A percentile compares a stretch with the other conserved stretches of the same genome.
phyloP scores from a whole-genome alignment of 257 asterid species.

The Agastache rugosa region DNA sequence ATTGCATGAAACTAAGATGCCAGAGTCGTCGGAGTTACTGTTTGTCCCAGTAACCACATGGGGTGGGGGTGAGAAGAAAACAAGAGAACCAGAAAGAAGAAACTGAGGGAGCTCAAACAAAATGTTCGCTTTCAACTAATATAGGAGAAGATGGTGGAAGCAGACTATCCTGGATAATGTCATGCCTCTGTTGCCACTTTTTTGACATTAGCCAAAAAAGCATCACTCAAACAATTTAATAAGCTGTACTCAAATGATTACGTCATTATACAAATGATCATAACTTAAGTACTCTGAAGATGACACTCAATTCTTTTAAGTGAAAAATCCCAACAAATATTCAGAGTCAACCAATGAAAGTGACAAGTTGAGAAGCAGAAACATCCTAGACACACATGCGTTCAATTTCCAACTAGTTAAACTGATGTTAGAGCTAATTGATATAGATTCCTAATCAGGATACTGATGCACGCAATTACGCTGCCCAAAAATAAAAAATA shows the following conservation, averaged over 20 bases:
- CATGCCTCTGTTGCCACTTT: background rate
- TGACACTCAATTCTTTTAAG: background rate
- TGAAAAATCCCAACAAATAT: background rate
- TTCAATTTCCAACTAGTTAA: background rate
- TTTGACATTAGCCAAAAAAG: background rate
- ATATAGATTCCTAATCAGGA: background rate
- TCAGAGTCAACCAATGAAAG: background rate
- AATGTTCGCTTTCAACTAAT: background rate
- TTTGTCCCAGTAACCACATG: background rate
- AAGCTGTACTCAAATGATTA: slow-evolving; percentile 10
- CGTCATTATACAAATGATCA: background rate
- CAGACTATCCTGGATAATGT: background rate
- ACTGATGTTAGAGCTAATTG: background rate
- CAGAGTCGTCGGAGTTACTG: background rate
- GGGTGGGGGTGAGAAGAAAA: background rate
- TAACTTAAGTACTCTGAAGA: background rate
- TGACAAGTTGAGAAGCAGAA: slow-evolving; percentile 8
- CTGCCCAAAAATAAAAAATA: background rate
- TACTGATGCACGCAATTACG: background rate
- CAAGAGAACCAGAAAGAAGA: slow-evolving; percentile 15
- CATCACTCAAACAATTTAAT: background rate
- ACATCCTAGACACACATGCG: background rate
- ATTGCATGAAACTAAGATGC: background rate
- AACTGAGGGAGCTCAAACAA: background rate
- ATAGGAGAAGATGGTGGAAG: background rate